phyloP scores from a whole-genome alignment of 2,329 filamentous ascomycete genomes.

The Paraconiothyrium brasiliense region DNA sequence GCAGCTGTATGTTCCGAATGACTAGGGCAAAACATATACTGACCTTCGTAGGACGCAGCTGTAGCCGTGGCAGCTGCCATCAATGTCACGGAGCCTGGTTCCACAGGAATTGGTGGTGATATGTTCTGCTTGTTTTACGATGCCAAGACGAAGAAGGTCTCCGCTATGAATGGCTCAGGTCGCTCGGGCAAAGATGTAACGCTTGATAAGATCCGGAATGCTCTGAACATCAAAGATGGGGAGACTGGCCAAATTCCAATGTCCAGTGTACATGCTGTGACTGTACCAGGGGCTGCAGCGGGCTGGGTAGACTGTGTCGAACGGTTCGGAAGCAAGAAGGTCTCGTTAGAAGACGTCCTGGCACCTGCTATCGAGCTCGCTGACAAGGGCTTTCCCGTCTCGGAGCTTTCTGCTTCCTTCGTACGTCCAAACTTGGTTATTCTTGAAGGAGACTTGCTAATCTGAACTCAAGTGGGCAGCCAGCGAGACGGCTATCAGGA shows the following conservation, averaged over 20 bases:
- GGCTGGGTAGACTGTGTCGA: slow-evolving; percentile 93
- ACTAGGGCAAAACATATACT: not conserved
- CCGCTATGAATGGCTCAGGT: slow-evolving; percentile 92
- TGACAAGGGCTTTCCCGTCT: slow-evolving; percentile 90
- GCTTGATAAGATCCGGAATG: slow-evolving; percentile 73
- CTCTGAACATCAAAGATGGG: slow-evolving; percentile 71
- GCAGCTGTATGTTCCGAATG: slow-evolving; percentile 71
- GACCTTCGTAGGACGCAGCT: slow-evolving; percentile 78
- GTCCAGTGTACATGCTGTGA: slow-evolving; percentile 80
- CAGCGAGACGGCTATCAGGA: slow-evolving; percentile 70
- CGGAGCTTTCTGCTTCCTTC: slow-evolving; percentile 75
- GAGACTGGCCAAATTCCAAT: slow-evolving; percentile 72
- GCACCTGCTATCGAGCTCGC: slow-evolving; percentile 84
- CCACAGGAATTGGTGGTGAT: slow-evolving; percentile 95
- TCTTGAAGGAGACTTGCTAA: no score
- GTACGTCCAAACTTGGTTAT: slow-evolving; percentile 61
- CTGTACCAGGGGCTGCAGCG: slow-evolving; percentile 87
- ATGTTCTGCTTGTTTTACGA: slow-evolving; percentile 97
- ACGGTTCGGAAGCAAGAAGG: slow-evolving; percentile 86
- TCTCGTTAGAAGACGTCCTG: slow-evolving; percentile 80
- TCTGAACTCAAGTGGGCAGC: slow-evolving; percentile 70
- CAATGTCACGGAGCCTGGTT: slow-evolving; percentile 92
- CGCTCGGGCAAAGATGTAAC: slow-evolving; percentile 75
- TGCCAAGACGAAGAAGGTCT: slow-evolving; percentile 80
- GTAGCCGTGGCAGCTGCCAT: slow-evolving; percentile 92